These are phyloP conservation scores for Draba incana DNA, from an alignment of 345 rosid species.

Conservation along the genomic window DNA sequence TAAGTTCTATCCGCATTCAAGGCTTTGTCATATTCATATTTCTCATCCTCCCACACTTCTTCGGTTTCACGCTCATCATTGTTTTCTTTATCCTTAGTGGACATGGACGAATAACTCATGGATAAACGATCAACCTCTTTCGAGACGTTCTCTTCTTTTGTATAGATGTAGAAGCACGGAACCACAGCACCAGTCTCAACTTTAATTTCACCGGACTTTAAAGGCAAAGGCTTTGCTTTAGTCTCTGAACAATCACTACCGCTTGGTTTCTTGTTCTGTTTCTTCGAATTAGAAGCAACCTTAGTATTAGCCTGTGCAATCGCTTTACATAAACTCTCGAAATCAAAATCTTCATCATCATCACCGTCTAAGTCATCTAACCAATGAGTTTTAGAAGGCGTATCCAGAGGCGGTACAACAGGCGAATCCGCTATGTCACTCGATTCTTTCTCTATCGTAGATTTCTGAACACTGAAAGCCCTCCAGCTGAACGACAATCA, in stretches of 20 bases:
- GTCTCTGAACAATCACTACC: conserved; percentile 36
- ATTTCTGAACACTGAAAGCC: conserved; percentile 74
- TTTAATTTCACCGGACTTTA: conserved; percentile 28
- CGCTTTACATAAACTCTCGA: conserved; percentile 67
- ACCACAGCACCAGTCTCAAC: conserved; percentile 51
- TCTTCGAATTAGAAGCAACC: conserved; percentile 58
- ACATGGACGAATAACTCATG: conserved; percentile 50
- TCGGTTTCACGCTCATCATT: conserved; percentile 55
- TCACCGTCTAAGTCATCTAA: conserved; percentile 49
- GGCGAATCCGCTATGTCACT: conserved; percentile 12
- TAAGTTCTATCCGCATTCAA: conserved; percentile 79
- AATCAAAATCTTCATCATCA: conserved; percentile 68
- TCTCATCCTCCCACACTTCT: conserved; percentile 75
- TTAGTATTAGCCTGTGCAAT: conserved; percentile 57
- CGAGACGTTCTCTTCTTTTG: conserved; percentile 51
- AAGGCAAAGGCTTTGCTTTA: conserved; percentile 41
- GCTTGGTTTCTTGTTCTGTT: conserved; percentile 30
- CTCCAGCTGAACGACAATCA: conserved; percentile 64
- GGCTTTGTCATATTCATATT: conserved; percentile 83
- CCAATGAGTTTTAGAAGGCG: conserved; percentile 56
- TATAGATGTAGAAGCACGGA: conserved; percentile 87
- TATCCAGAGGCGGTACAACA: conserved; percentile 37
- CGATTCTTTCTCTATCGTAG: conserved; percentile 35
- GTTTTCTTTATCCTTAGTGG: conserved; percentile 51
- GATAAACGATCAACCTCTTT: conserved; percentile 48